Conservation (phyloP, 1,284 basidiomycete species). For the Pseudozyma sp. region DNA sequence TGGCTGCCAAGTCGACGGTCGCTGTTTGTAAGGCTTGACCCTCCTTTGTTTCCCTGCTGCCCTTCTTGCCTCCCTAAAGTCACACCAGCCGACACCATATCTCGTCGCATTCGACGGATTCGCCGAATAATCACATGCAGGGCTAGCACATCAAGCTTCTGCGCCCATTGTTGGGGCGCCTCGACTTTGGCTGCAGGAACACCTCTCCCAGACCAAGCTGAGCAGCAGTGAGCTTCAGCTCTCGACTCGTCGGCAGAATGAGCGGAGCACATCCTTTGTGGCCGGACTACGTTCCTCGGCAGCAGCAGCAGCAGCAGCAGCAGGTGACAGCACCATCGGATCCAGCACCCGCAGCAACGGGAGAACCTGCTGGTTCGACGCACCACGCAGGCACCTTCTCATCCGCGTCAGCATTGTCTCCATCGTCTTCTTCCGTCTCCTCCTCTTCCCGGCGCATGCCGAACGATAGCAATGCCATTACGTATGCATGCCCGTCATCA, state of each 20-base stretch:
- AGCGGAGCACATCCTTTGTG: constrained; percentile 22
- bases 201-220: no score
- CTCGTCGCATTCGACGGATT: not conserved
- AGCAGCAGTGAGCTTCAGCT: not conserved
- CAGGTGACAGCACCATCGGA: constrained; percentile 2
- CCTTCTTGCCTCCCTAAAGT: not conserved
- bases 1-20: no score
- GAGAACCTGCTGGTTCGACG: not conserved
- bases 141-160: not conserved
- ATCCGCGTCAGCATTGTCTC: no score
- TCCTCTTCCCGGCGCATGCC: constrained; percentile 3
- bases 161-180: constrained; percentile 1
- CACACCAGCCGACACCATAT: not conserved
- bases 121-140: constrained; percentile 6
- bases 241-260: constrained; percentile 5
- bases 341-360: constrained; percentile 4
- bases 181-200: not conserved
- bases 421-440: not conserved
- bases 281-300: constrained; percentile 24
- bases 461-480: not conserved
- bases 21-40: no score
- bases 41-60: no score
- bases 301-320: constrained; percentile 6
- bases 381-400: no score
- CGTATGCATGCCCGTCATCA: no score